Conservation (phyloP, 306 rosid species). For the Vigna unguiculata region DNA sequence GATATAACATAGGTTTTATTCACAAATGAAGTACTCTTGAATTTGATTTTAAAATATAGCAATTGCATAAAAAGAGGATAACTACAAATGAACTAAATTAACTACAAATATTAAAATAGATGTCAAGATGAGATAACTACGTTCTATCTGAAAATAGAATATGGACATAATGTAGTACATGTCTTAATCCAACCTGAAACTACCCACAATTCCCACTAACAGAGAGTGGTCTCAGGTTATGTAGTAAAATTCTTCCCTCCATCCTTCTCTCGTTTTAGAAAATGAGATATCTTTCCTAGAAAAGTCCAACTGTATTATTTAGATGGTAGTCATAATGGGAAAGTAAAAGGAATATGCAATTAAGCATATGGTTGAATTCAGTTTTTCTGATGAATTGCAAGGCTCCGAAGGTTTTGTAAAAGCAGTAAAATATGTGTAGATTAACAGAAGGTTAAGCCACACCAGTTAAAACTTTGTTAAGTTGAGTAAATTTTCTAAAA, state of each 20-base stretch:
- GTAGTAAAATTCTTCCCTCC: neutral
- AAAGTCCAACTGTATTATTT: neutral
- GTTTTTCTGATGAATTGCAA: neutral
- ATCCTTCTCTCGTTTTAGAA: neutral
- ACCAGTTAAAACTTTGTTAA: neutral
- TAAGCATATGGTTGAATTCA: neutral
- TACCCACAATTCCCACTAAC: neutral
- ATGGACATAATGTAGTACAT: conserved; percentile 5
- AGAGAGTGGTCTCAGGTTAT: neutral
- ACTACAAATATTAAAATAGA: neutral
- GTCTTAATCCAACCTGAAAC: conserved; percentile 3
- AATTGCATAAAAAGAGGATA: neutral
- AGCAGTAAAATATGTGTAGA: neutral
- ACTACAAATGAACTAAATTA: neutral
- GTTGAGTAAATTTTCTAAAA: conserved; percentile 10
- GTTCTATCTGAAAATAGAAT: neutral
- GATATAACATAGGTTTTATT: neutral
- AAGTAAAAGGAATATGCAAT: neutral
- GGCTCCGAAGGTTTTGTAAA: neutral
- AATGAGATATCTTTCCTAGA: neutral
- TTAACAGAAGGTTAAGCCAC: too few relatives aligned
- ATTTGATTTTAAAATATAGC: neutral
- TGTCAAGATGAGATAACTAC: neutral
- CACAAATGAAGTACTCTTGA: neutral
- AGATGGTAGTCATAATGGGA: conserved; percentile 9